These are phyloP conservation scores for Magnaporthiopsis rhizophila DNA, from an alignment of 2,329 filamentous ascomycete genomes.

Conservation along the genomic window DNA sequence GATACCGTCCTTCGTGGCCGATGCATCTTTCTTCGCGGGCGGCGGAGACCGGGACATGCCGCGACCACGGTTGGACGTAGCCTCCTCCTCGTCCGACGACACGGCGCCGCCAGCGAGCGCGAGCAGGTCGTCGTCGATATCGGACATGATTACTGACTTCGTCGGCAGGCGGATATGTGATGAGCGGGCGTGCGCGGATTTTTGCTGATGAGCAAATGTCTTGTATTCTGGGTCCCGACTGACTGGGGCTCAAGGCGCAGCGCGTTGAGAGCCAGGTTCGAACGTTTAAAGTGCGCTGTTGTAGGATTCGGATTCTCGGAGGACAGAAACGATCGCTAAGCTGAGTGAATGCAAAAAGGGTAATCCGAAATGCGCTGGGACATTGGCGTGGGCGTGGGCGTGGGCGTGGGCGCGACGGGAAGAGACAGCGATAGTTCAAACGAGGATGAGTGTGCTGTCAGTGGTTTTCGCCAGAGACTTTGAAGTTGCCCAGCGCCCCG, in stretches of 20 bases:
- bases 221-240: background rate
- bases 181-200: background rate
- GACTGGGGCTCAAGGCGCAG: background rate
- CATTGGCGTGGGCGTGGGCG: no score
- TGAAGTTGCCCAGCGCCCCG: no score
- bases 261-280: background rate
- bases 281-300: background rate
- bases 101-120: slow-evolving; percentile 77
- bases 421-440: background rate
- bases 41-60: slow-evolving; percentile 45
- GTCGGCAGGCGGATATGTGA: no score
- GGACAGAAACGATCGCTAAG: no score
- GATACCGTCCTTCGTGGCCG: slow-evolving; percentile 24
- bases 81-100: slow-evolving; percentile 51
- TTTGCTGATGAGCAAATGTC: background rate
- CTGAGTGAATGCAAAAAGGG: background rate
- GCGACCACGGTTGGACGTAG: slow-evolving; percentile 43
- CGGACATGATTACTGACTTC: slow-evolving; percentile 56
- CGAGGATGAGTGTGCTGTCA: background rate
- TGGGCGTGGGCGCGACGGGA: background rate
- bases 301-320: background rate
- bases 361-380: background rate
- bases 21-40: slow-evolving; percentile 26
- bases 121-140: slow-evolving; percentile 88
- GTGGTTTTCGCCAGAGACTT: background rate